Evolutionary conservation across 257 asterid genomes (phyloP).

Genomic region (Gardenia jasminoides): DNA sequence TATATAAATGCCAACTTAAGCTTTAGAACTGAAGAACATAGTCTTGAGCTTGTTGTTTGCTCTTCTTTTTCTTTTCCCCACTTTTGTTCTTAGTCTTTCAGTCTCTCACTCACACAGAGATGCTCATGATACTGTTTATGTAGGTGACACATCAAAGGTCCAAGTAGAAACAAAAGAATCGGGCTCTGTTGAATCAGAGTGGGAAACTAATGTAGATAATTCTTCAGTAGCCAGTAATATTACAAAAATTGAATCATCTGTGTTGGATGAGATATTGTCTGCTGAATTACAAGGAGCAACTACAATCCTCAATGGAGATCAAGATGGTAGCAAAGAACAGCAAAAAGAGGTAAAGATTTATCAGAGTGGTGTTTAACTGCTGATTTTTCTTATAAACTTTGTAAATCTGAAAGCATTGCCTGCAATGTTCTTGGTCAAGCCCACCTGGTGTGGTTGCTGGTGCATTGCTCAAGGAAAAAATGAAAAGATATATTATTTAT

Average conservation of each 20-base stretch:
- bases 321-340: slow-evolving; percentile 35
- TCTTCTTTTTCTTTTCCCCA: neutral
- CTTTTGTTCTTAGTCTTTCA: neutral
- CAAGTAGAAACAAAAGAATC: slow-evolving; percentile 36
- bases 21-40: slow-evolving; percentile 1
- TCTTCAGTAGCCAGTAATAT: slow-evolving; percentile 36
- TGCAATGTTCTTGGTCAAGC: neutral
- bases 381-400: neutral
- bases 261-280: slow-evolving; percentile 77
- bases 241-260: slow-evolving; percentile 39
- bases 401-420: neutral
- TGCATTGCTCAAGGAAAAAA: neutral
- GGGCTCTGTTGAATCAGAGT: slow-evolving; percentile 37
- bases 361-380: slow-evolving; percentile 10
- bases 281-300: slow-evolving; percentile 45
- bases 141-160: slow-evolving; percentile 33
- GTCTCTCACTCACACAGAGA: neutral
- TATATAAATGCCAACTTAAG: neutral
- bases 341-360: slow-evolving; percentile 57
- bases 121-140: slow-evolving; percentile 18
- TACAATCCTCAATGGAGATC: slow-evolving; percentile 41
- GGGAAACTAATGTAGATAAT: slow-evolving; percentile 43
- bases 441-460: neutral
- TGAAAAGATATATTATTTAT: neutral
- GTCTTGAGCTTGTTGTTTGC: neutral